phyloP scores from a whole-genome alignment of 306 rosid genomes.

The Prinsepia uniflora region DNA sequence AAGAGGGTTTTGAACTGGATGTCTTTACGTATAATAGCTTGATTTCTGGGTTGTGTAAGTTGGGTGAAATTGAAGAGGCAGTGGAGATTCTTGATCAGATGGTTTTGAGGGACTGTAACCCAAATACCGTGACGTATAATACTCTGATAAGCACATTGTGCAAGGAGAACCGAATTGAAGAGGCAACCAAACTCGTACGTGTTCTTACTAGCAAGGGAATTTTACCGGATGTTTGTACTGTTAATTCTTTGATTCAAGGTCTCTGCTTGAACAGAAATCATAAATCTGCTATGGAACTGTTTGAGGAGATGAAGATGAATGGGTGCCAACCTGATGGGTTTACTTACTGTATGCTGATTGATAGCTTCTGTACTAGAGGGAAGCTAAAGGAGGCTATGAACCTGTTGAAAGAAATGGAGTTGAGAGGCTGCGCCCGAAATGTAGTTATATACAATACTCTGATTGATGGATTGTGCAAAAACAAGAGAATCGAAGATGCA shows the following conservation, averaged over 20 bases:
- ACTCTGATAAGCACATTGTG: slow-evolving; percentile 66
- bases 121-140: slow-evolving; percentile 72
- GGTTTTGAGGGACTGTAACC: slow-evolving; percentile 64
- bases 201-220: slow-evolving; percentile 65
- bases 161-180: slow-evolving; percentile 70
- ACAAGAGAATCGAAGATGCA: slow-evolving; percentile 65
- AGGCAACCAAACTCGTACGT: slow-evolving; percentile 62
- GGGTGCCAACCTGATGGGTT: slow-evolving; percentile 77
- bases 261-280: slow-evolving; percentile 57
- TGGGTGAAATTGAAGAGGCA: slow-evolving; percentile 72
- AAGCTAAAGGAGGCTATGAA: slow-evolving; percentile 54
- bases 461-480: slow-evolving; percentile 83
- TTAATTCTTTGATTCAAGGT: slow-evolving; percentile 78
- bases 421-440: slow-evolving; percentile 68
- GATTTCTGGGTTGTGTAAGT: slow-evolving; percentile 68
- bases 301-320: slow-evolving; percentile 78
- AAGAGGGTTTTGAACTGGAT: slow-evolving; percentile 71
- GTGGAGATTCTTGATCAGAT: slow-evolving; percentile 66
- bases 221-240: slow-evolving; percentile 82
- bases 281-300: slow-evolving; percentile 61
- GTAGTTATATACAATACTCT: slow-evolving; percentile 71
- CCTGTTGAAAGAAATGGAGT: slow-evolving; percentile 78
- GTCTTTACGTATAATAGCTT: slow-evolving; percentile 70
- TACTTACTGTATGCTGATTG: slow-evolving; percentile 76
- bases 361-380: slow-evolving; percentile 57